Evolutionary conservation across 768 basidiomycete genomes (phyloP).

Genomic region (Suillus ampliporus): DNA sequence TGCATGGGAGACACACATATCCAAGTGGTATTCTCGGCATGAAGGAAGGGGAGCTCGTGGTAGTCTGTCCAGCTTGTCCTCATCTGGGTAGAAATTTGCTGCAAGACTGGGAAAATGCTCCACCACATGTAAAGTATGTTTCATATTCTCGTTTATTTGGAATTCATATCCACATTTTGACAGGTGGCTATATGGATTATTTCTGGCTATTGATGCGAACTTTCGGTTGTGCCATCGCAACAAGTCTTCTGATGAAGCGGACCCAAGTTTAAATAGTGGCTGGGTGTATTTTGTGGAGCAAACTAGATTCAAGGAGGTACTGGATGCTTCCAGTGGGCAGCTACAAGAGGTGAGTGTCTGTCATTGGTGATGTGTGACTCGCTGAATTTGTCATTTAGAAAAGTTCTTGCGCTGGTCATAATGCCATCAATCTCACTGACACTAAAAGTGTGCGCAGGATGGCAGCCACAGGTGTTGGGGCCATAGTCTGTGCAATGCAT

Average conservation of each 20-base stretch:
- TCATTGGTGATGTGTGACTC: too few species aligned
- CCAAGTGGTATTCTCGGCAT: background rate
- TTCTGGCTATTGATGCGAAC: background rate
- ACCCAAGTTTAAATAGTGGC: slow-evolving; percentile 21
- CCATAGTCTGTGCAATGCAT: slow-evolving; percentile 19
- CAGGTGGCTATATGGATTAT: background rate
- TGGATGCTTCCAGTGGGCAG: slow-evolving; percentile 13
- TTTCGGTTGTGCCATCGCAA: too few species aligned
- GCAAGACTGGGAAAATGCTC: background rate
- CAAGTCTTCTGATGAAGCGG: too few species aligned
- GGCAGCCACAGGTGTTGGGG: slow-evolving; percentile 12
- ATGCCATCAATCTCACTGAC: background rate
- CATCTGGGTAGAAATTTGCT: background rate
- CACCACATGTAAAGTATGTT: background rate
- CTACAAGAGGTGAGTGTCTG: slow-evolving; percentile 21
- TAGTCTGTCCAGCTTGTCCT: background rate
- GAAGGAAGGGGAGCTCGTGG: background rate
- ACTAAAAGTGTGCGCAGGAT: slow-evolving; percentile 14
- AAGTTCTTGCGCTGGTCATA: slow-evolving; percentile 24
- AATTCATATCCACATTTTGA: background rate
- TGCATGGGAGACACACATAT: too few species aligned
- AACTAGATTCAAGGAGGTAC: slow-evolving; percentile 19
- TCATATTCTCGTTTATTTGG: background rate
- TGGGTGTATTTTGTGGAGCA: slow-evolving; percentile 28
- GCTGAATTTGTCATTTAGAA: slow-evolving; percentile 11